Conservation (phyloP, 2,329 filamentous ascomycete genomes). For the Colletotrichum sp. region DNA sequence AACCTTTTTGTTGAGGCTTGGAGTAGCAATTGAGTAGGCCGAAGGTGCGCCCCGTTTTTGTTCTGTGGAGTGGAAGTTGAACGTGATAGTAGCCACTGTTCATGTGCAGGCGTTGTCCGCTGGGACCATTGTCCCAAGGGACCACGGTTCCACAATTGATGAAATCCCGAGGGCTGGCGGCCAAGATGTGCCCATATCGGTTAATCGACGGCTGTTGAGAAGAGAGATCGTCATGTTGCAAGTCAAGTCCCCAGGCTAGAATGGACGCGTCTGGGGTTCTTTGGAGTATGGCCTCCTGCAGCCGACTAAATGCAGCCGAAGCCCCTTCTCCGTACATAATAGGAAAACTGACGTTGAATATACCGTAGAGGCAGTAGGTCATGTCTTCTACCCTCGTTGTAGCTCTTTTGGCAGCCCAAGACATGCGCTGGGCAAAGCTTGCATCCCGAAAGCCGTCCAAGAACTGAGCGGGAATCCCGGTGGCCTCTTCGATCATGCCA, state of each 20-base stretch:
- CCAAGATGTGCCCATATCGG: not conserved
- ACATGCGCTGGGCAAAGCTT: not conserved
- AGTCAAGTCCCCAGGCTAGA: not conserved
- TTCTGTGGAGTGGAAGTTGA: not conserved
- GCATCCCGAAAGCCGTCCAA: not conserved
- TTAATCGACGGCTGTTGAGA: rapidly evolving
- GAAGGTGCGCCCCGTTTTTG: not conserved
- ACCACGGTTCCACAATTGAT: not conserved
- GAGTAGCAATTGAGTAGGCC: not conserved
- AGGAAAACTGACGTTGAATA: not conserved
- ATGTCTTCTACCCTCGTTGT: not conserved
- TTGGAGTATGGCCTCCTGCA: not conserved
- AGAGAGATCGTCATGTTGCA: not conserved
- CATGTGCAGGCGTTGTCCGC: not conserved
- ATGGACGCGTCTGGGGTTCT: not conserved
- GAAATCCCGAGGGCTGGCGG: not conserved
- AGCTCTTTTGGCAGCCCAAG: not conserved
- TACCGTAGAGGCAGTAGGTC: not conserved
- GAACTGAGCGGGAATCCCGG: not conserved
- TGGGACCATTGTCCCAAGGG: not conserved
- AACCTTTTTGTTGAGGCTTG: not conserved
- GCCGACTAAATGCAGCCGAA: not conserved
- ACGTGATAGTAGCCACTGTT: not conserved
- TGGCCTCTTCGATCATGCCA: not conserved
- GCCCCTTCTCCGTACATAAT: not conserved